Evolutionary conservation across 148 eudicot species (phyloP).

Genomic region (Linanthus parryae): DNA sequence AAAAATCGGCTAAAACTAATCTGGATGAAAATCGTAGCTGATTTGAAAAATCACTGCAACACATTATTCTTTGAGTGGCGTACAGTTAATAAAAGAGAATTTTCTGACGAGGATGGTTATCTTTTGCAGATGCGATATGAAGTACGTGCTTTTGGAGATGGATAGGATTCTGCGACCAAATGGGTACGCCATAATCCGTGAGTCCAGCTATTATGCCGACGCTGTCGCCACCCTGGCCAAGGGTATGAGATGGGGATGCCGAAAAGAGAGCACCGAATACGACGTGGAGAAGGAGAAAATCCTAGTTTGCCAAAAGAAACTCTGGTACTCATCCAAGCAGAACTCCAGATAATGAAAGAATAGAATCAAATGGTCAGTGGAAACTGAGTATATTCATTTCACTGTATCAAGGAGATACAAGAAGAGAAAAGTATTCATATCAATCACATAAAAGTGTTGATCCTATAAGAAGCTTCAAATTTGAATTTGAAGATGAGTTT

Average conservation of each 20-base stretch:
- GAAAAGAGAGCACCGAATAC: slow-evolving; percentile 56
- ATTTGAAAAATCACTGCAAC: too few relatives aligned
- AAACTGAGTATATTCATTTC: slow-evolving; percentile 2
- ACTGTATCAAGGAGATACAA: slow-evolving; percentile 1
- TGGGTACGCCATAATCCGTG: slow-evolving; percentile 72
- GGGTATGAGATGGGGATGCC: slow-evolving; percentile 89
- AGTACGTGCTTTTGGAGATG: slow-evolving; percentile 86
- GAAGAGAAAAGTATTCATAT: too few relatives aligned
- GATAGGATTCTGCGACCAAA: slow-evolving; percentile 86
- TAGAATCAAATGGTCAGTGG: too few relatives aligned
- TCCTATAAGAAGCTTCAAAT: too few relatives aligned
- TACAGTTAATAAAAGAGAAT: too few relatives aligned
- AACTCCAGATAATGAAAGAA: slow-evolving; percentile 45
- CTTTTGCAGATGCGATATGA: slow-evolving; percentile 79
- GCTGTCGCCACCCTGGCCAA: slow-evolving; percentile 45
- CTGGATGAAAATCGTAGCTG: too few relatives aligned
- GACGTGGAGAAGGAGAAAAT: slow-evolving; percentile 58
- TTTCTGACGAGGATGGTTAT: not conserved
- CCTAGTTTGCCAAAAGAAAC: slow-evolving; percentile 81
- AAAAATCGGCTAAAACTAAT: too few relatives aligned
- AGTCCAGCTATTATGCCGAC: slow-evolving; percentile 55
- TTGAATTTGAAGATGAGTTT: slow-evolving; percentile 1
- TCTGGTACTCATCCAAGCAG: slow-evolving; percentile 65
- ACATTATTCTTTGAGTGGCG: too few relatives aligned
- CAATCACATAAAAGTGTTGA: not conserved